Conservation (phyloP, 148 eudicot genomes). For the Silene uniflora region DNA sequence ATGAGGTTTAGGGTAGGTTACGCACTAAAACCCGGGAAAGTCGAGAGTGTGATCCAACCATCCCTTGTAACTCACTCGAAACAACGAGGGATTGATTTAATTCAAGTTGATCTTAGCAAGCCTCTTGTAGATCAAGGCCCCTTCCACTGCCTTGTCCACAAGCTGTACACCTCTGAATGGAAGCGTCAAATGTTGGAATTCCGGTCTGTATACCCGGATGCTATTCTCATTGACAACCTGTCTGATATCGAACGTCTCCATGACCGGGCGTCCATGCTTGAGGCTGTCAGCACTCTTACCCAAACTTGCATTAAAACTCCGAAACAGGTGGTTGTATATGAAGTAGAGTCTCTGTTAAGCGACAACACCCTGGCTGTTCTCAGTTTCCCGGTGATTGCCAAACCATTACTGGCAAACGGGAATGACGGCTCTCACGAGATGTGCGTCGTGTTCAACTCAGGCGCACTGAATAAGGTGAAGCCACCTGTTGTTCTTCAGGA, state of each 20-base stretch:
- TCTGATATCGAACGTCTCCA: slow-evolving; percentile 42
- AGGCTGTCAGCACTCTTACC: slow-evolving; percentile 34
- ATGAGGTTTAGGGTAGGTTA: slow-evolving; percentile 37
- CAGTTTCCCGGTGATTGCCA: slow-evolving; percentile 55
- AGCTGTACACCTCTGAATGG: slow-evolving; percentile 51
- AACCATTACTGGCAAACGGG: slow-evolving; percentile 52
- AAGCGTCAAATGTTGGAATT: slow-evolving; percentile 30
- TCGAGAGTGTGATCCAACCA: slow-evolving; percentile 35
- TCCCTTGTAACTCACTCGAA: slow-evolving; percentile 38
- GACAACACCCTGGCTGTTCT: background rate
- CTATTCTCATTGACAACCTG: slow-evolving; percentile 43
- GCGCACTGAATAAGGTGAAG: slow-evolving; percentile 36
- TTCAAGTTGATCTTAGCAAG: slow-evolving; percentile 35
- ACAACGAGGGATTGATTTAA: slow-evolving; percentile 42
- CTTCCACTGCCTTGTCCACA: slow-evolving; percentile 58
- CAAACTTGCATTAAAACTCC: slow-evolving; percentile 22
- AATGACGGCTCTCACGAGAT: slow-evolving; percentile 45
- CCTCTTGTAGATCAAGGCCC: slow-evolving; percentile 58
- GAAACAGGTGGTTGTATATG: slow-evolving; percentile 34
- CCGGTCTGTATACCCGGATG: slow-evolving; percentile 31
- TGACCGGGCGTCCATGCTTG: slow-evolving; percentile 57
- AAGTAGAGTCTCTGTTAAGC: background rate
- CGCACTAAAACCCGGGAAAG: slow-evolving; percentile 45
- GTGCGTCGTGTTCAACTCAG: slow-evolving; percentile 40
- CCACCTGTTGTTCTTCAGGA: slow-evolving; percentile 60